Conservation (phyloP, 169 alveolate genomes). For the Eimeria necatrix region DNA sequence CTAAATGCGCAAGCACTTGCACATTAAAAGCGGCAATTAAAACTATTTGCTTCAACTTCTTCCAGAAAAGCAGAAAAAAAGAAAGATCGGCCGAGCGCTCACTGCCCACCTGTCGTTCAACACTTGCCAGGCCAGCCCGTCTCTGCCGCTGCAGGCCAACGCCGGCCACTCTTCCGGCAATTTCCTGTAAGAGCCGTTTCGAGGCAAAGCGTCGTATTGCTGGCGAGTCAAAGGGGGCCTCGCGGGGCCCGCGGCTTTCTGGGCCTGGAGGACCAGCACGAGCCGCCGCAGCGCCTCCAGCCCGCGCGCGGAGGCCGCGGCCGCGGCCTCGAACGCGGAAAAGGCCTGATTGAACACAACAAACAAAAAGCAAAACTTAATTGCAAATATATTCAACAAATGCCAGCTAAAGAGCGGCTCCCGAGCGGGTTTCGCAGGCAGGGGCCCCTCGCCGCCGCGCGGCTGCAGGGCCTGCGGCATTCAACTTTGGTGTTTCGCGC, state of each 20-base stretch:
- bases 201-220: constrained; percentile 37
- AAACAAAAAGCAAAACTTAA: neutral
- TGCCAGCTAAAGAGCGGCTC: too few relatives aligned
- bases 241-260: constrained; percentile 2
- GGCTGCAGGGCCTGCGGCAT: too few relatives aligned
- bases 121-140: constrained; percentile 66
- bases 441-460: too few relatives aligned
- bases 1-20: too few relatives aligned
- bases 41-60: neutral
- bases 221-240: constrained; percentile 48
- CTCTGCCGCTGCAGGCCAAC: constrained; percentile 47
- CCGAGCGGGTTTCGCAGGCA: too few relatives aligned
- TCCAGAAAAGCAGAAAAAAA: neutral
- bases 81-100: neutral
- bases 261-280: neutral
- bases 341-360: constrained; percentile 8
- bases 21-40: neutral
- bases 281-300: constrained; percentile 27
- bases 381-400: too few relatives aligned
- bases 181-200: constrained; percentile 70
- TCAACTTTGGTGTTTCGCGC: too few relatives aligned
- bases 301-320: neutral
- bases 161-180: constrained; percentile 66
- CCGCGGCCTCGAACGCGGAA: neutral
- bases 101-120: constrained; percentile 70